These are phyloP conservation scores for Podospora comata DNA, from an alignment of 495 filamentous ascomycete genomes.

Conservation along the genomic window DNA sequence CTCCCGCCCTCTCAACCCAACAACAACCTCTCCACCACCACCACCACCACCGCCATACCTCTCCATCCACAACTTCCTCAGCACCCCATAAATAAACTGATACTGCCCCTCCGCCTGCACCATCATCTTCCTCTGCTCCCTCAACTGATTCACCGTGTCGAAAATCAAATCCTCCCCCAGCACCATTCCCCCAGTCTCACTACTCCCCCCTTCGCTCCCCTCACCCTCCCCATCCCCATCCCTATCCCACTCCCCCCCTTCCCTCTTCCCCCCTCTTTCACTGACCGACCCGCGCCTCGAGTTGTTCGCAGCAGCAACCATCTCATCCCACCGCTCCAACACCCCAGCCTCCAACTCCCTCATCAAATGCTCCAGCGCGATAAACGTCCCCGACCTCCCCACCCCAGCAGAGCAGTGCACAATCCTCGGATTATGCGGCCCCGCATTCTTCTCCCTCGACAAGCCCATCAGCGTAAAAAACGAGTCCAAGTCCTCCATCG, in stretches of 20 bases:
- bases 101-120: constrained; percentile 88
- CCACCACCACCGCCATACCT: constrained; percentile 43
- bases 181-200: not conserved
- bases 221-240: constrained; percentile 3
- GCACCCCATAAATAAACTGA: constrained; percentile 82
- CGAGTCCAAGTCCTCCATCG: constrained; percentile 70
- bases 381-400: constrained; percentile 90
- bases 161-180: constrained; percentile 51
- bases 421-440: constrained; percentile 71
- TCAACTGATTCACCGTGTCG: constrained; percentile 73
- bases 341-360: constrained; percentile 74
- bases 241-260: constrained; percentile 7
- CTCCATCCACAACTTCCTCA: constrained; percentile 66
- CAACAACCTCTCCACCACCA: constrained; percentile 27
- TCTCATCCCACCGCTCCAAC: constrained; percentile 47
- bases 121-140: constrained; percentile 93
- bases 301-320: constrained; percentile 3
- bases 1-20: constrained; percentile 33
- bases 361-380: constrained; percentile 86
- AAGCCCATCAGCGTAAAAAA: constrained; percentile 76
- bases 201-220: not conserved
- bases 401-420: constrained; percentile 95
- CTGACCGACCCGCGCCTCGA: not conserved
- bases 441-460: constrained; percentile 65
- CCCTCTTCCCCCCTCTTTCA: not conserved